Base-by-base conservation (phyloP, 1,139 yeast genomes). In the Geotrichum europaeum region DNA sequence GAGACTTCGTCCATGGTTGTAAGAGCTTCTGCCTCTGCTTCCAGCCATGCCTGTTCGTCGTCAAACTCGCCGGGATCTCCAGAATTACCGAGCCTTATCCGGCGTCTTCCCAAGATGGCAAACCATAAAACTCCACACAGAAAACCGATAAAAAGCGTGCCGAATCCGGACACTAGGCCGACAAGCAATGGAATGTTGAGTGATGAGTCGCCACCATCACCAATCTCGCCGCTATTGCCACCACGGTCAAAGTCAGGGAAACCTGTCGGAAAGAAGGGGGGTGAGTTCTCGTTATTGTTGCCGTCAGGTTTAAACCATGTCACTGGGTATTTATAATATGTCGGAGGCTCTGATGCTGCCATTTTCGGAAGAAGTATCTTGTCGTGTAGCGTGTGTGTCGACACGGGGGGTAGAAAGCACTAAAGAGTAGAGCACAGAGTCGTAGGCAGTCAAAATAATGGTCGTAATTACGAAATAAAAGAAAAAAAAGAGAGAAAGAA, bases 1-100 rank as follows among this genome's bases (percentile, higher is more conserved):
- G 74, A 79, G 36, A 76, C 77, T 62, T 82, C 85, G 53, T 84
- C 85, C 74, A 82, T 79, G 59, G 77, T 73, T 69, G 86, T 92
- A 43, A 92, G 78, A 67, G 91, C 96, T 65, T 82, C 86, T 56
- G 81, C 79, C 65, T 92, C 87, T 66, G 87, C 87, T 60, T 87
- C 83, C 49, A 80, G 78, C 40, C 84, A 76, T 57, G 83, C 86
- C 65, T 82, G 84, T 63, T 84, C 89, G 68, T 85, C 87, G 68
- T 85, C 90, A 61, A 82, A 77, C 30, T 81, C 76, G 12, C 86
- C 87, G 0, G 87, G 85, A 56, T 77, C 73, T 4, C 77, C 78
- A 52, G 75, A 71, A n/a, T 75, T 74, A 20, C 74, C 73, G 36
- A 79, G 72, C 55, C 71, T 66, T 55, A 76, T 72, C 20, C 76